phyloP scores from a whole-genome alignment of 208 protist species.

The Trypanosomatidae sp. region DNA sequence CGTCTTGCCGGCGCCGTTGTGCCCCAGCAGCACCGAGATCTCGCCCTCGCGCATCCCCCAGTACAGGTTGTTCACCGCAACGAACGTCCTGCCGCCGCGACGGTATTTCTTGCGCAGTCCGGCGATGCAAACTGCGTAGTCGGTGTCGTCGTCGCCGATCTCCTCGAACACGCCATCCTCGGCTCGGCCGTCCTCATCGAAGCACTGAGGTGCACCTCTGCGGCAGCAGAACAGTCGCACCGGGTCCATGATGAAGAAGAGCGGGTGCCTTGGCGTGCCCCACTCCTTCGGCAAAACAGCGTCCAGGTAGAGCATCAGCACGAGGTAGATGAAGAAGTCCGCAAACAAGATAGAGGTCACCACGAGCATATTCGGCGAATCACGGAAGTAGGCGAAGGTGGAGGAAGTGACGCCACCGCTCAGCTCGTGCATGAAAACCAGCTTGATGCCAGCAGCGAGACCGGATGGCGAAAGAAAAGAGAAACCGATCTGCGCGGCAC shows the following conservation, averaged over 20 bases:
- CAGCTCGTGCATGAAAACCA: slow-evolving; percentile 58
- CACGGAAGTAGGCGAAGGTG: slow-evolving; percentile 37
- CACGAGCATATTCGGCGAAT: slow-evolving; percentile 41
- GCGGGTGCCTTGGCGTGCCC: slow-evolving; percentile 56
- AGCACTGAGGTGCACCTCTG: slow-evolving; percentile 3
- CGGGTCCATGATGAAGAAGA: slow-evolving; percentile 70
- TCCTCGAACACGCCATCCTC: slow-evolving; percentile 44
- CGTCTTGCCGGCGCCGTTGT: slow-evolving; percentile 7
- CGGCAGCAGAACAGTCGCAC: slow-evolving; percentile 8
- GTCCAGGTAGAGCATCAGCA: slow-evolving; percentile 79
- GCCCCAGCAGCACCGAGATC: slow-evolving; percentile 78
- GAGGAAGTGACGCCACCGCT: slow-evolving; percentile 29
- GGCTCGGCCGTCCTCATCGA: slow-evolving; percentile 28
- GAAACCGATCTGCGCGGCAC: slow-evolving; percentile 24
- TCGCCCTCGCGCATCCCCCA: slow-evolving; percentile 61
- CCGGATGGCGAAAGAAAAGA: slow-evolving; percentile 59
- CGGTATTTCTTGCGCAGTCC: slow-evolving; percentile 42
- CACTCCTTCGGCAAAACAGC: slow-evolving; percentile 58
- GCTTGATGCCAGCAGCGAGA: slow-evolving; percentile 43
- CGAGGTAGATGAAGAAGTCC: slow-evolving; percentile 60
- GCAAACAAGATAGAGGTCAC: slow-evolving; percentile 30
- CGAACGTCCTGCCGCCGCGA: slow-evolving; percentile 35
- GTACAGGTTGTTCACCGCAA: slow-evolving; percentile 81
- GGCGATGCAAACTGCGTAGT: slow-evolving; percentile 17
- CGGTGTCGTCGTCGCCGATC: slow-evolving; percentile 18